Base-by-base conservation (phyloP, 352 stramenopile species). In the Phytophthora chlamydospora region DNA sequence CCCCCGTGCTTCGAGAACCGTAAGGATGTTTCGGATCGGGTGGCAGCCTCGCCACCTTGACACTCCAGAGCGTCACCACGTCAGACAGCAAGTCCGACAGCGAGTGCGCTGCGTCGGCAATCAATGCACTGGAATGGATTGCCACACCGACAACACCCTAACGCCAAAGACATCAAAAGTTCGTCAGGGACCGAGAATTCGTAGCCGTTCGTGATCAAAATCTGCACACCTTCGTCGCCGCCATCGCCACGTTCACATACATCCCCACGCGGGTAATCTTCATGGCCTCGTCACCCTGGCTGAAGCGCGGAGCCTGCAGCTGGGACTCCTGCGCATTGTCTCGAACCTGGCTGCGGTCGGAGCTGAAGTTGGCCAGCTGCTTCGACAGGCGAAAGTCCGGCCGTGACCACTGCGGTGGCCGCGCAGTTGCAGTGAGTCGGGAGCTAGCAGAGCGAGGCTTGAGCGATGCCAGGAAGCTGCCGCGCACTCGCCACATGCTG, bases 31-130 rank as follows among this genome's bases (percentile, higher is more conserved):
- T 93, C 39, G 89, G 87, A 62, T 99, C 97, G 4, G 97, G 91
- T 13, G 97, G 97, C 13, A 98, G 76, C 17, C 95, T 81, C 39
- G 90, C 92, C 27, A 98, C 78, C 42, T 87, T 78, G 19, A 98
- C 90, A 35, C 86, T 93, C 89, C 89, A 98, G 4, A 99, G 75
- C 21, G 97, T 99, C 34, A 99, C 96, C 64, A 98, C 92, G 67
- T 99, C 97, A 24, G 84, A 97, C 34, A 99, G 79, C 47, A 99
- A 76, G 81, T 99, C 97, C 9, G 85, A 98, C 4, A 99, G 65
- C 12, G 92, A 98, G 80, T 99, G 97, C 16, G 89, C 95, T 0
- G 97, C 96, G 72, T 99, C 97, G 4, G 96, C 95, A 29, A 99
- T 81, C 58, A 99, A 73, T 19, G 92, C 96, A 10, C 85, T 96